Evolutionary conservation across 306 rosid species (phyloP).

Genomic region (Rubus idaeus): DNA sequence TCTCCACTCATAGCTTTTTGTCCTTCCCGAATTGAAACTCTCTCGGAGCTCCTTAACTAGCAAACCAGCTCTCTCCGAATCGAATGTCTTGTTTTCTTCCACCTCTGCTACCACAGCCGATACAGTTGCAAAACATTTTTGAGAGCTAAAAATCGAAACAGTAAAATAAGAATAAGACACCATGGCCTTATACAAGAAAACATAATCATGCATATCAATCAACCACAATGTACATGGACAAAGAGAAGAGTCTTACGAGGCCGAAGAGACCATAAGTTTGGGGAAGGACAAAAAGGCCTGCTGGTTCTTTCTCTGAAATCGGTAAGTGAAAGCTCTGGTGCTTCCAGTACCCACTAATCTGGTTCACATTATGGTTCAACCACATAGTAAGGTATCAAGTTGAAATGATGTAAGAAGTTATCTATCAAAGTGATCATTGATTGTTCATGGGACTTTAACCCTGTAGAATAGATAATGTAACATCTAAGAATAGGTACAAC

Average conservation of each 20-base stretch:
- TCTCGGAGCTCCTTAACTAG: constrained; percentile 57
- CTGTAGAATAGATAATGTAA: not conserved
- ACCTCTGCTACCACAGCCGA: constrained; percentile 35
- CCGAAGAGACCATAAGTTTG: constrained; percentile 14
- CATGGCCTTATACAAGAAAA: not conserved
- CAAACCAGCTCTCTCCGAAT: constrained; percentile 42
- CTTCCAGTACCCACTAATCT: constrained; percentile 12
- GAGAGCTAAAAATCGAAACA: not conserved
- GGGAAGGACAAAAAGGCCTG: not conserved
- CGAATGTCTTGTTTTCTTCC: constrained; percentile 43
- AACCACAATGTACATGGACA: not conserved
- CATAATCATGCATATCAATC: not conserved
- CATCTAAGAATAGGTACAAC: not conserved
- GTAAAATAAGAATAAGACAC: not conserved
- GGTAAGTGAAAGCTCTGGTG: not conserved
- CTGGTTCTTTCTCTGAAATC: not conserved
- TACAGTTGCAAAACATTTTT: constrained; percentile 50
- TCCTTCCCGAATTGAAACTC: constrained; percentile 56
- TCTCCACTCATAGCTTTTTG: constrained; percentile 78
- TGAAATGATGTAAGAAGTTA: not conserved
- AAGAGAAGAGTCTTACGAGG: not conserved
- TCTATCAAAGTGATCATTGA: not conserved
- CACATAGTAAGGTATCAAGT: not conserved
- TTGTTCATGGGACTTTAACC: not conserved
- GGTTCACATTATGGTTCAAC: not conserved